phyloP scores from a whole-genome alignment of 306 rosid species.

The Trifolium dubium region DNA sequence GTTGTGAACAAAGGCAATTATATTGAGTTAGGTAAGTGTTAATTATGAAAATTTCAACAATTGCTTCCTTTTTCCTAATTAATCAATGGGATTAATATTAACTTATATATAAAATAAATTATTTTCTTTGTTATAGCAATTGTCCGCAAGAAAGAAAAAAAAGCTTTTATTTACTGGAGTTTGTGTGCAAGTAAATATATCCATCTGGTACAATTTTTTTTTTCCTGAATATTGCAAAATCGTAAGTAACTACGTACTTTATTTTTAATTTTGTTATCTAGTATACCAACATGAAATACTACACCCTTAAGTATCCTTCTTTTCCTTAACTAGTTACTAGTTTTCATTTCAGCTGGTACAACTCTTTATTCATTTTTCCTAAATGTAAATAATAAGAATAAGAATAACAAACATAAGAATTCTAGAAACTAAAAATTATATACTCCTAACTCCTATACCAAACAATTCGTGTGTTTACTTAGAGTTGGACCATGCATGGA shows the following conservation, averaged over 20 bases:
- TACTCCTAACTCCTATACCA: too few species aligned
- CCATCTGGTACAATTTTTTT: neutral
- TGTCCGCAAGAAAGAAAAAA: neutral
- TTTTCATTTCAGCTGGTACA: neutral
- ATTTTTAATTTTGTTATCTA: neutral
- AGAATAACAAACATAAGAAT: too few species aligned
- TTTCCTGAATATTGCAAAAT: neutral
- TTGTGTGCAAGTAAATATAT: neutral
- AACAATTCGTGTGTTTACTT: too few species aligned
- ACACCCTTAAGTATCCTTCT: neutral
- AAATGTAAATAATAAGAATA: too few species aligned
- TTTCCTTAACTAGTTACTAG: neutral
- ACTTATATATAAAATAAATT: neutral
- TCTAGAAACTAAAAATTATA: too few species aligned
- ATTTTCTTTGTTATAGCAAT: neutral
- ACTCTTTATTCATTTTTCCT: neutral
- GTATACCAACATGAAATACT: neutral
- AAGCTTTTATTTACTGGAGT: neutral
- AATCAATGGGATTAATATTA: neutral
- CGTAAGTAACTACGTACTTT: neutral
- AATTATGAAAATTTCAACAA: too few species aligned
- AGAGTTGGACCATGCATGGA: too few species aligned
- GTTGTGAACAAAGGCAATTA: too few species aligned
- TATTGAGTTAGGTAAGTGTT: neutral
- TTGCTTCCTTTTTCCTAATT: neutral